phyloP scores from a whole-genome alignment of 345 rosid species.

The Citropsis articulata region DNA sequence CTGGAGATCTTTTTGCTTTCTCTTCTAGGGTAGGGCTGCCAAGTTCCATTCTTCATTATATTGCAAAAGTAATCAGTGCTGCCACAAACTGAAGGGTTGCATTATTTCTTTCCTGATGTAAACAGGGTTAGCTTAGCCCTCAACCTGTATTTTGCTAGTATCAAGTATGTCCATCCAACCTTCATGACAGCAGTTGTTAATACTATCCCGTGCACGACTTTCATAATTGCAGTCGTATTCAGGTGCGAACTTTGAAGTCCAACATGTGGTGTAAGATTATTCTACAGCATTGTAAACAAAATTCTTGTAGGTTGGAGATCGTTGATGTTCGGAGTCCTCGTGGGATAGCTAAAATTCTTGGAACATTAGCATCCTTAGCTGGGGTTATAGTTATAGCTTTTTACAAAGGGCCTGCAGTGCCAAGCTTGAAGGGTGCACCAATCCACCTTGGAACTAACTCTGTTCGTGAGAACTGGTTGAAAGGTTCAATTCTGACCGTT shows the following conservation, averaged over 20 bases:
- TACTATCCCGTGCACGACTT: slow-evolving; percentile 21
- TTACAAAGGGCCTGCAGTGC: slow-evolving; percentile 26
- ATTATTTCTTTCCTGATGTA: slow-evolving; percentile 5
- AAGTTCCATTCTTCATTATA: neutral
- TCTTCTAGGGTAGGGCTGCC: slow-evolving; percentile 21
- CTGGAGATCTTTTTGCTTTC: slow-evolving; percentile 31
- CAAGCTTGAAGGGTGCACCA: slow-evolving; percentile 14
- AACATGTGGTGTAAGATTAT: neutral
- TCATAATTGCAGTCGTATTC: slow-evolving; percentile 22
- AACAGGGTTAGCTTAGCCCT: slow-evolving; percentile 28
- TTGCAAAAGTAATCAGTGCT: neutral
- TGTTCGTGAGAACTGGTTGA: slow-evolving; percentile 20
- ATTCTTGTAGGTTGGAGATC: slow-evolving; percentile 1
- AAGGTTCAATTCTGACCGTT: slow-evolving; percentile 27
- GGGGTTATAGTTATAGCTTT: slow-evolving; percentile 15
- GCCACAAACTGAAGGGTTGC: neutral
- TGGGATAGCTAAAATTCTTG: slow-evolving; percentile 7
- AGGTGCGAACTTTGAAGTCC: slow-evolving; percentile 12
- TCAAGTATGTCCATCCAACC: slow-evolving; percentile 31
- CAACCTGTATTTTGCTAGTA: slow-evolving; percentile 31
- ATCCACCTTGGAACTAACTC: slow-evolving; percentile 18
- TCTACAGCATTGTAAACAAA: too few relatives aligned
- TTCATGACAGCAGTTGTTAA: slow-evolving; percentile 29
- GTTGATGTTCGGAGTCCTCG: slow-evolving; percentile 3
- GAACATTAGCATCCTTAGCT: slow-evolving; percentile 14